Evolutionary conservation across 164 flowering plant species (phyloP), one percentile per base, ranked within the genome.

Genomic region (Piper betle): DNA sequence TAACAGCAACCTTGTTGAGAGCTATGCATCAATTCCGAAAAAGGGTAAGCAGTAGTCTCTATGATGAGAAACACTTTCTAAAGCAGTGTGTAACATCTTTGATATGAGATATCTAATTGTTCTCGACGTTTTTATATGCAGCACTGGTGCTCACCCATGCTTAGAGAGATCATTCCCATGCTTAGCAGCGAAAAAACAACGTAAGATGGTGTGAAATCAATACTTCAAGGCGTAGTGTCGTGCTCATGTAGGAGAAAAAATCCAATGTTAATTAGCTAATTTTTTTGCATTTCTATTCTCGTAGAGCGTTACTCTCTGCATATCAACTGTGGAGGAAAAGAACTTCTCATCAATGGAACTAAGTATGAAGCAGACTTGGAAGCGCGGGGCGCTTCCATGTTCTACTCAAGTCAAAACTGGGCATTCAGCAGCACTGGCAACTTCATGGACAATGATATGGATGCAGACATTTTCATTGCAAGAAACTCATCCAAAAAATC

Each of bases 361-460:
- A 79, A 39, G 58, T 86, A 81, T 68, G 83, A 78, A 76, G 80
- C 78, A 66, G 93, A 89, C 68, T 16, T 60, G 41, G 87, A 78
- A 68, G 58, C 66, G 19, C 79, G 80, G 68, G 91, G 96, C 52
- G 85, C 94, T 75, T 84, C 93, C 59, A 81, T 68, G 78, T 80
- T 71, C 58, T 80, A 74, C 73, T 5, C 39, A 37, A 62, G 71
- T 46, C 77, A 71, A 64, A 68, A 75, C 52, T 89, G 97, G 97
- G 97, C 90, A 60, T 73, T 85, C 52, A 85, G 91, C 82, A 86
- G 91, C 75, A 89, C 88, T 0, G 97, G 94, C 55, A 80, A 74
- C 69, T 86, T 82, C 76, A 70, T 87, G 90, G 91, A 84, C 68
- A 66, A 83, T 60, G 85, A 82, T 54, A 4, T 66, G 58, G 89